A percentile compares a stretch with the other conserved stretches of the same genome.
These are phyloP conservation scores for Ensete glaucum DNA, from an alignment of 176 grass and related monocot species.

Conservation along the genomic window DNA sequence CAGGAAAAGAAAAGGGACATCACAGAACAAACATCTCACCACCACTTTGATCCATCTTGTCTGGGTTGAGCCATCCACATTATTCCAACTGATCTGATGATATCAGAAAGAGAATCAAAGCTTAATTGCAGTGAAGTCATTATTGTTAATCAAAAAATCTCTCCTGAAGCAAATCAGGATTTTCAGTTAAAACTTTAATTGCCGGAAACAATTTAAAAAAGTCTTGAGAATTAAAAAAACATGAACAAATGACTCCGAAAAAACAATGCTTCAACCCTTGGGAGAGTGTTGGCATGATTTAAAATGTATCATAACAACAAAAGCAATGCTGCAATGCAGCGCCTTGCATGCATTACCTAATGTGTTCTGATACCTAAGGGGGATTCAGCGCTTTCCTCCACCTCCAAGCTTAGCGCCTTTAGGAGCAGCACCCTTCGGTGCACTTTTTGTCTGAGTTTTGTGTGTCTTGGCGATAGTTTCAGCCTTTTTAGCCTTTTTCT, in stretches of 20 bases:
- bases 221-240: neutral
- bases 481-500: neutral
- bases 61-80: too few species aligned
- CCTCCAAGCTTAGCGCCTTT: conserved; percentile 2
- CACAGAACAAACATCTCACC: too few species aligned
- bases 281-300: neutral
- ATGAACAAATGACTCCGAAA: neutral
- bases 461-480: neutral
- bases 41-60: too few species aligned
- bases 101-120: too few species aligned
- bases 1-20: too few species aligned
- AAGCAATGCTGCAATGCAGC: neutral
- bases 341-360: neutral
- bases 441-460: neutral
- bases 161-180: too few species aligned
- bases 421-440: neutral
- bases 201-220: too few species aligned
- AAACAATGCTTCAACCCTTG: neutral
- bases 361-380: neutral
- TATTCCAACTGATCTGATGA: too few species aligned
- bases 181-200: too few species aligned
- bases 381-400: neutral
- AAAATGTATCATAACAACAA: neutral
- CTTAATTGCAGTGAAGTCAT: too few species aligned
- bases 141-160: too few species aligned